Conservation (phyloP, 805 yeast genomes). For the Soucietia sequanensis region DNA sequence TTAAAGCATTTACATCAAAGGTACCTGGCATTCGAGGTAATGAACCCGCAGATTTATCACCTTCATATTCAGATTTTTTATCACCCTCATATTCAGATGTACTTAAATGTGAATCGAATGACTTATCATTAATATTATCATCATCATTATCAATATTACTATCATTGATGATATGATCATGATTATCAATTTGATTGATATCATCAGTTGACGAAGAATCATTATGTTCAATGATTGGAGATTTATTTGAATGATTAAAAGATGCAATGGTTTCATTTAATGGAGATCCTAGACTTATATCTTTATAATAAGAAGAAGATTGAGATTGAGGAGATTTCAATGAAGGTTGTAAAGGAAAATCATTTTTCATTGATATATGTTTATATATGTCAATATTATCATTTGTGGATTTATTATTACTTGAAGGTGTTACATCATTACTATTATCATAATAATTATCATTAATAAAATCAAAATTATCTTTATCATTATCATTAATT, state of each 20-base stretch:
- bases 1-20: constrained; percentile 55
- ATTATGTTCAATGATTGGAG: background rate
- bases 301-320: too few species aligned
- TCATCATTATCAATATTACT: too few species aligned
- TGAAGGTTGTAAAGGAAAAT: too few species aligned
- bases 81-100: constrained; percentile 2
- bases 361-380: too few species aligned
- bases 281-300: constrained; percentile 9
- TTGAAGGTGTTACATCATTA: too few species aligned
- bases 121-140: constrained; percentile 5
- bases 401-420: too few species aligned
- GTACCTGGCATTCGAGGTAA: constrained; percentile 26
- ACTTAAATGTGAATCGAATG: too few species aligned
- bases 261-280: constrained; percentile 10
- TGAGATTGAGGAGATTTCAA: too few species aligned
- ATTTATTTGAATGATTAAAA: background rate
- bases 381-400: too few species aligned
- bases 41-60: constrained; percentile 4
- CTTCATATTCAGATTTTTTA: background rate
- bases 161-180: background rate
- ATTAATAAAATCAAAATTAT: too few species aligned
- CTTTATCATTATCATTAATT: too few species aligned
- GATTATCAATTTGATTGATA: background rate
- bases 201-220: background rate
- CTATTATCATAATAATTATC: too few species aligned